Conservation (phyloP, 208 protist species). For the Phytomonas francai region DNA sequence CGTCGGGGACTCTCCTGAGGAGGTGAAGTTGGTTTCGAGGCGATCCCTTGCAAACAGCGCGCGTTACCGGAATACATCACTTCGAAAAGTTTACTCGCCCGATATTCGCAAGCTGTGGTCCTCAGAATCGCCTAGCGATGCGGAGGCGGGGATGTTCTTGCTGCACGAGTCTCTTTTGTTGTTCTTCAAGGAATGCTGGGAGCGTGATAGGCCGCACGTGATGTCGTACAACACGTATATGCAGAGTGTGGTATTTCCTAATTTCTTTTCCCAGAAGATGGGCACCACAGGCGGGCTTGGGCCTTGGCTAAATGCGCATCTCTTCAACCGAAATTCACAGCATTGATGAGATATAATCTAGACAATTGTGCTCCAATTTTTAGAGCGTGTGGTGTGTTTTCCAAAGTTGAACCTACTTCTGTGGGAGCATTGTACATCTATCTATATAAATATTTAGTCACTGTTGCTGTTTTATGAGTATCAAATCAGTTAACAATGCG, state of each 20-base stretch:
- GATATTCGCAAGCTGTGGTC: neutral
- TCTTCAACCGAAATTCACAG: neutral
- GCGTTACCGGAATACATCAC: neutral
- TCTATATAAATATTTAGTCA: neutral
- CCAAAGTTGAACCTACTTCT: neutral
- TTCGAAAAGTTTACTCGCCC: neutral
- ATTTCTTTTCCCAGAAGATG: slow-evolving; percentile 40
- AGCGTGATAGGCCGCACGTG: slow-evolving; percentile 68
- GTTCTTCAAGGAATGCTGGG: slow-evolving; percentile 76
- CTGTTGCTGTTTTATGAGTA: neutral
- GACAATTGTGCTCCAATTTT: neutral
- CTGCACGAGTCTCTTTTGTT: slow-evolving; percentile 77
- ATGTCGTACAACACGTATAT: slow-evolving; percentile 84
- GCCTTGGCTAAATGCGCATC: neutral
- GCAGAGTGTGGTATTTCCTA: slow-evolving; percentile 40
- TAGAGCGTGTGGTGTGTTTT: neutral
- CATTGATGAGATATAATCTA: neutral
- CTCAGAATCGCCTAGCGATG: slow-evolving; percentile 10
- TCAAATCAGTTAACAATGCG: neutral
- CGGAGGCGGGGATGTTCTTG: slow-evolving; percentile 54
- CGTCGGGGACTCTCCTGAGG: slow-evolving; percentile 7
- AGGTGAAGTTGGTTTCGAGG: slow-evolving; percentile 12
- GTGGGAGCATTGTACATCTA: neutral
- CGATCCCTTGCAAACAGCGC: slow-evolving; percentile 10
- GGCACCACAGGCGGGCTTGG: neutral